Evolutionary conservation across 2,329 filamentous ascomycete genomes (phyloP), one percentile per base, ranked within the genome.

Genomic region (Diaporthe sp.): DNA sequence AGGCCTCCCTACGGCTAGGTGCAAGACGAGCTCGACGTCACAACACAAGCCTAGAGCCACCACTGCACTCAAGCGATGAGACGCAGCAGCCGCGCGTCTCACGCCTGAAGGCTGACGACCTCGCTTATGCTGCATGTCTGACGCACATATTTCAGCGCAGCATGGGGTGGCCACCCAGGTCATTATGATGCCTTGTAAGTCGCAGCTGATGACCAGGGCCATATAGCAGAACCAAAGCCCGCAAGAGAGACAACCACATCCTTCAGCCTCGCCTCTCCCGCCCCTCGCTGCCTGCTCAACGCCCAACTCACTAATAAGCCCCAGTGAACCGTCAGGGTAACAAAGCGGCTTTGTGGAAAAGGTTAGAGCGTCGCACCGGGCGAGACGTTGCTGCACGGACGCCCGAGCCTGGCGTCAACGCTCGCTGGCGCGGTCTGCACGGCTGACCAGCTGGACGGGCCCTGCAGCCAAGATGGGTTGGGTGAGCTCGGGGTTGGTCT

Each of bases 61-160:
- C 55, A 57, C 28, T 22, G 15, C 13, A 34, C 25, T 65, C 25
- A 31, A 12, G 61, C 42, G 28, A 67, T 34, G 62, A 68, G 65
- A 68, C 65, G 65, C 65, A 53, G 46, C 65, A 68, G 65, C 65
- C 65, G 65, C 65, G 65, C 65, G 65, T 68, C 49, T 53, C 65
- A 49, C 65, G n/a, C 65, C 61, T 31, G 17, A n/a, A 17, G 3
- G 65, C 65, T 68, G 65, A 53, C 65, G 65, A 53, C 65, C 65
- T 68, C 65, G 65, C 46, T 68, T 68, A 53, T 53, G 62, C 62
- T 49, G 62, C 31, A 51, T n/a, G 62, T 68, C 62, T 51, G 62
- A 68, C 62, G 44, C 44, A 37, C 62, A 51, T 28, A n/a, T 51
- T 51, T 53, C 44, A 68, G 65, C 46, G 46, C 65, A 13, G 65